Percentiles rank a stretch among this genome's conserved stretches.
Conservation (phyloP, 106 monocot genomes). For the Alisma plantagoaquatica region DNA sequence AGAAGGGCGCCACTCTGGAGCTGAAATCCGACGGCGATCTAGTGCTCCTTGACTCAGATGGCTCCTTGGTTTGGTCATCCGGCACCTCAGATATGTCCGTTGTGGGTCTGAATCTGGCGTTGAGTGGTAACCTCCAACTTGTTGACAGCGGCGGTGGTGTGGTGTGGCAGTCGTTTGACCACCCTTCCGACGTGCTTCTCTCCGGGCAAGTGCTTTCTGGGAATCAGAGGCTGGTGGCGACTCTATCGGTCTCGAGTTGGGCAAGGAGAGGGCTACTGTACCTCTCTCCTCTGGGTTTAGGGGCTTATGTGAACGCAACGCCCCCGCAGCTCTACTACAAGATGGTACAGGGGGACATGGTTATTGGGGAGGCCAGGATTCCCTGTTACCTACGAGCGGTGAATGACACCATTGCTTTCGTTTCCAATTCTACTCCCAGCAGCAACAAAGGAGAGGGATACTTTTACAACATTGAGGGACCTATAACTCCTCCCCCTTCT, state of each 20-base stretch:
- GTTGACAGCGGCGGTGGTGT: constrained; percentile 27
- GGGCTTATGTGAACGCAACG: not conserved
- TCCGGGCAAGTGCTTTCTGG: constrained; percentile 7
- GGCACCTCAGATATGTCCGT: constrained; percentile 25
- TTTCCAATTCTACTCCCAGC: not conserved
- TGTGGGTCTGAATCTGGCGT: constrained; percentile 23
- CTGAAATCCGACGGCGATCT: constrained; percentile 33
- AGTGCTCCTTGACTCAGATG: constrained; percentile 26
- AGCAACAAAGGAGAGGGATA: no score
- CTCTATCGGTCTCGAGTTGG: not conserved
- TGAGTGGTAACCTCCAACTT: constrained; percentile 29
- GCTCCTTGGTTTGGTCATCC: constrained; percentile 32
- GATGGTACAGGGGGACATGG: not conserved
- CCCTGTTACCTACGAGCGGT: no score
- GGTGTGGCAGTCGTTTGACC: no score
- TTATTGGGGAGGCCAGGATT: not conserved
- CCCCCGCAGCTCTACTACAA: not conserved
- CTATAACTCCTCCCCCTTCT: constrained; percentile 8
- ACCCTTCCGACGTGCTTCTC: constrained; percentile 34
- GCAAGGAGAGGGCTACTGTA: no score
- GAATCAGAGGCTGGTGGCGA: not conserved
- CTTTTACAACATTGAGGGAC: no score
- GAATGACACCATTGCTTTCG: not conserved
- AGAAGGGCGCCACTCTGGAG: constrained; percentile 27
- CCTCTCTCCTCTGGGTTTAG: not conserved